Percentiles rank a stretch among this genome's conserved stretches.
Conservation (phyloP, 345 rosid species). For the Brassica cretica region DNA sequence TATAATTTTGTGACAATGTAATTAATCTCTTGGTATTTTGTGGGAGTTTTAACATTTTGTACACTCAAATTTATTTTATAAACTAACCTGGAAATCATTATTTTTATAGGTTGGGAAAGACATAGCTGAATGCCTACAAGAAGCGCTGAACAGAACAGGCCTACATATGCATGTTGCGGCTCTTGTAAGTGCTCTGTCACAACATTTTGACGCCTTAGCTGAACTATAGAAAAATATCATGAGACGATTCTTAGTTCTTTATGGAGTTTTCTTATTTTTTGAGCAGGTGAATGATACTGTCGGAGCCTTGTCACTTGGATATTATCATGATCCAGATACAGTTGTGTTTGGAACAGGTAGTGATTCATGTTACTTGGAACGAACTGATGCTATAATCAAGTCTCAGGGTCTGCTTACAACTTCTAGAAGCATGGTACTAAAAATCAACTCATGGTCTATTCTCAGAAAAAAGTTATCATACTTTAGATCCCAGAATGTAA, state of each 20-base stretch:
- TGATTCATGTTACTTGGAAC: constrained; percentile 90
- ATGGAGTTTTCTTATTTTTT: background rate
- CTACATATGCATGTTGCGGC: constrained; percentile 64
- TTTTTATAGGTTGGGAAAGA: constrained; percentile 73
- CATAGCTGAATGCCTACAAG: constrained; percentile 63
- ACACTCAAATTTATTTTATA: background rate
- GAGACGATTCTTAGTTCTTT: background rate
- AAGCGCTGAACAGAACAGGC: constrained; percentile 59
- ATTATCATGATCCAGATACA: constrained; percentile 84
- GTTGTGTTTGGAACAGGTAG: constrained; percentile 92
- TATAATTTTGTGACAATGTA: constrained; percentile 2
- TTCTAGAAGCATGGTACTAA: constrained; percentile 92
- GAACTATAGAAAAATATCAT: background rate
- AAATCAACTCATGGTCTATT: background rate
- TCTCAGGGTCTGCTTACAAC: constrained; percentile 83
- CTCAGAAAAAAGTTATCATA: too few relatives aligned
- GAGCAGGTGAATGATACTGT: constrained; percentile 92
- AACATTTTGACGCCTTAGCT: background rate
- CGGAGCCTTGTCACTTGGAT: constrained; percentile 89
- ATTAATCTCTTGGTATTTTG: background rate
- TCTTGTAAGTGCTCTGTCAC: constrained; percentile 56
- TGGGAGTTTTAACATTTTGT: background rate
- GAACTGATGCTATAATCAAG: constrained; percentile 86
- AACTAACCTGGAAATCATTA: background rate
- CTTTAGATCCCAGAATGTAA: too few relatives aligned